Percentiles rank a stretch among this genome's conserved stretches.
phyloP scores from a whole-genome alignment of 768 basidiomycete species.

The Clitopilus hobsonii region DNA sequence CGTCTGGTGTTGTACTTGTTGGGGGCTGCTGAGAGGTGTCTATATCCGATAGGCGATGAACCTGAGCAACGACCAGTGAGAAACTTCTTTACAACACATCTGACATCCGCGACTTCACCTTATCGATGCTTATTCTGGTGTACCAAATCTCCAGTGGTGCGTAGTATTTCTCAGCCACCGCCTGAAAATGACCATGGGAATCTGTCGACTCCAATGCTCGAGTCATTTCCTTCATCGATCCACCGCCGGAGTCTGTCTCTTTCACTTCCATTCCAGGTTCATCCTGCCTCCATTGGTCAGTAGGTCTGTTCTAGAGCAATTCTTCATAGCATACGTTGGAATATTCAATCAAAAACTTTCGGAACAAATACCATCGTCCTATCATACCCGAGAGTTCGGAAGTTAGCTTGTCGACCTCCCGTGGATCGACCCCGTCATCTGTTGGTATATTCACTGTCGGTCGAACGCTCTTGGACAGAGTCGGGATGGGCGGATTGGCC shows the following conservation, averaged over 20 bases:
- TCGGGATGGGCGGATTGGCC: slow-evolving; percentile 32
- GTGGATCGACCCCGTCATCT: slow-evolving; percentile 70
- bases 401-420: slow-evolving; percentile 89
- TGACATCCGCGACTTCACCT: slow-evolving; percentile 40
- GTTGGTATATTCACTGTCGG: slow-evolving; percentile 16
- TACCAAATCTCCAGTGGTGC: slow-evolving; percentile 93
- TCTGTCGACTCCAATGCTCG: slow-evolving; percentile 41
- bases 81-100: not conserved
- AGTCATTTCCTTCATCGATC: slow-evolving; percentile 13
- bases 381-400: slow-evolving; percentile 88
- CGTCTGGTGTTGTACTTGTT: slow-evolving; percentile 81
- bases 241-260: too few relatives aligned
- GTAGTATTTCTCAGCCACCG: slow-evolving; percentile 71
- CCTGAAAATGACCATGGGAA: slow-evolving; percentile 58
- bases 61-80: slow-evolving; percentile 42
- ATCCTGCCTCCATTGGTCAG: too few relatives aligned
- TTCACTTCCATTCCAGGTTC: too few relatives aligned
- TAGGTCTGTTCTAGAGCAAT: slow-evolving; percentile 13
- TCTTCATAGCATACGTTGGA: slow-evolving; percentile 41
- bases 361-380: slow-evolving; percentile 88
- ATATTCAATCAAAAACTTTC: slow-evolving; percentile 77
- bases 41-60: slow-evolving; percentile 76
- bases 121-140: slow-evolving; percentile 78
- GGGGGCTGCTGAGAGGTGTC: slow-evolving; percentile 62
- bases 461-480: slow-evolving; percentile 24